Conservation (phyloP, 768 basidiomycete species). For the Pluteus cervinus region DNA sequence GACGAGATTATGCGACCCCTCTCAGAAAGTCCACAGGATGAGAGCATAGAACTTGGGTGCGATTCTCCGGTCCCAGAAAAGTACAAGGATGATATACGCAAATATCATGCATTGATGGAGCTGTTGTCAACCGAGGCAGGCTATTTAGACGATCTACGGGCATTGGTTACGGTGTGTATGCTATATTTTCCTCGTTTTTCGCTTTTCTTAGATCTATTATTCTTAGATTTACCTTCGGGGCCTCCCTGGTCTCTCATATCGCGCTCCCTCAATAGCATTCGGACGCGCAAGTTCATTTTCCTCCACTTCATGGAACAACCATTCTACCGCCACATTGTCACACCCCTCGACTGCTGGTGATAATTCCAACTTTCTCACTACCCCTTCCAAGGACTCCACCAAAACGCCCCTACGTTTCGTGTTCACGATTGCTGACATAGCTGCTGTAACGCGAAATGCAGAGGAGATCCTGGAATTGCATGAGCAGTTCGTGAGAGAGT, state of each 20-base stretch:
- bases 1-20: neutral
- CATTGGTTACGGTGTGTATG: conserved; percentile 62
- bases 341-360: conserved; percentile 16
- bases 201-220: conserved; percentile 2
- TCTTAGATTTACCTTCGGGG: conserved; percentile 60
- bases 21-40: neutral
- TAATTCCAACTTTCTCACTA: conserved; percentile 13
- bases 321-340: conserved; percentile 28
- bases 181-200: conserved; percentile 1
- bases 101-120: conserved; percentile 77
- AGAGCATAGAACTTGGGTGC: neutral
- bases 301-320: conserved; percentile 39
- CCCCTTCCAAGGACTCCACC: conserved; percentile 16
- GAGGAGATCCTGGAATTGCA: conserved; percentile 64
- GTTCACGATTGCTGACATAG: conserved; percentile 53
- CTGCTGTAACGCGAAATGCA: conserved; percentile 59
- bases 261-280: conserved; percentile 29
- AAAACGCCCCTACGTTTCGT: conserved; percentile 39
- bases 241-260: conserved; percentile 42
- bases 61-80: conserved; percentile 26
- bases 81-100: conserved; percentile 41
- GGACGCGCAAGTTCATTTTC: conserved; percentile 38
- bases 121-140: conserved; percentile 79
- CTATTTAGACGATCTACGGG: conserved; percentile 74
- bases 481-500: conserved; percentile 54